Conservation (phyloP, 179 eudicot species). For the Vitellaria paradoxa region DNA sequence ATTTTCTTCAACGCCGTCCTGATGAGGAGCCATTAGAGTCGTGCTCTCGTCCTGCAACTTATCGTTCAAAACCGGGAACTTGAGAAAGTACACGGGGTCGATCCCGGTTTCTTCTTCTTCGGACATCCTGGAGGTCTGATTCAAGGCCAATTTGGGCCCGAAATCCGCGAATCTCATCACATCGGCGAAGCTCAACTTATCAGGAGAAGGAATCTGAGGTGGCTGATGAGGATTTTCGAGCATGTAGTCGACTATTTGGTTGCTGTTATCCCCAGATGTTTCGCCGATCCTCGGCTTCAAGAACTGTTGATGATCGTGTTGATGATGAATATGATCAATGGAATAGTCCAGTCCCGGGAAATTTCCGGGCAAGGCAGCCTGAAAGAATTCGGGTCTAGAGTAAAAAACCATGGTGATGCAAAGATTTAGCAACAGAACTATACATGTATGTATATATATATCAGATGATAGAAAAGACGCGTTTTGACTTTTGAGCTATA, state of each 20-base stretch:
- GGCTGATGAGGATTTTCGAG: constrained; percentile 23
- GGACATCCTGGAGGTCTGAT: constrained; percentile 26
- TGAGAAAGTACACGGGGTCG: constrained; percentile 69
- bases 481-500: neutral
- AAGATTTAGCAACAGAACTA: neutral
- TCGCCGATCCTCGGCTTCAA: constrained; percentile 18
- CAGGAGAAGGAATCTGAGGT: constrained; percentile 21
- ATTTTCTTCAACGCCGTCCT: constrained; percentile 13
- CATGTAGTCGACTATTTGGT: constrained; percentile 53
- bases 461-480: constrained; percentile 1
- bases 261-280: constrained; percentile 18
- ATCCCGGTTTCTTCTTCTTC: constrained; percentile 38
- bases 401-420: constrained; percentile 24
- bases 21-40: constrained; percentile 19
- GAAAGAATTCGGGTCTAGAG: constrained; percentile 27
- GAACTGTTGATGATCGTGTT: constrained; percentile 23
- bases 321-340: constrained; percentile 24
- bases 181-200: constrained; percentile 66
- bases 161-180: constrained; percentile 88
- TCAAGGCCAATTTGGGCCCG: constrained; percentile 67
- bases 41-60: constrained; percentile 19
- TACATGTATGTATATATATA: too few species aligned
- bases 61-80: constrained; percentile 74
- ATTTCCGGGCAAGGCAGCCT: constrained; percentile 31
- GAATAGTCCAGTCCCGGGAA: constrained; percentile 27